phyloP scores from a whole-genome alignment of 371 early-diverging fungal species.

The Mucor irregularis region DNA sequence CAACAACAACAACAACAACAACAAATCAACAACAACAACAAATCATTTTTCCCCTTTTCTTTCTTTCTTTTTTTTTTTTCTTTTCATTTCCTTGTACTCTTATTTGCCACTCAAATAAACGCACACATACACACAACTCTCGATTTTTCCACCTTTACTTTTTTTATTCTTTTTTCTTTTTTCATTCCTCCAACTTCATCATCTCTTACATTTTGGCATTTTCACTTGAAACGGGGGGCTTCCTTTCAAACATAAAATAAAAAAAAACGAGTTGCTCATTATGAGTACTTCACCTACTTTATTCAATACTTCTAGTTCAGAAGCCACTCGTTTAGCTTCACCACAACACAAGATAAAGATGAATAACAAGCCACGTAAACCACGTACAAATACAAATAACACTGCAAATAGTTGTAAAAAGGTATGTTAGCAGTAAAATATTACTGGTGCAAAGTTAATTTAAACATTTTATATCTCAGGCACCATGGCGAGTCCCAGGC shows the following conservation, averaged over 20 bases:
- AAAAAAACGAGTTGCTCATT: constrained; percentile 6
- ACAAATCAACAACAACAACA: background rate
- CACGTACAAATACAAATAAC: background rate
- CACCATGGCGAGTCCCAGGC: constrained; percentile 51
- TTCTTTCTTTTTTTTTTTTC: too few species aligned
- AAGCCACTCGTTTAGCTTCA: constrained; percentile 19
- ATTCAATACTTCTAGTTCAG: constrained; percentile 26
- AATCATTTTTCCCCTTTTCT: background rate
- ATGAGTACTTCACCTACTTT: constrained; percentile 29
- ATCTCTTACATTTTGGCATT: constrained; percentile 1
- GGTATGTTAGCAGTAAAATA: constrained; percentile 2
- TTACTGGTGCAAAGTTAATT: background rate
- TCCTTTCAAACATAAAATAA: background rate
- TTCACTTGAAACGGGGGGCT: background rate
- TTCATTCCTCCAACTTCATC: background rate
- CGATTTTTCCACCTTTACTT: background rate
- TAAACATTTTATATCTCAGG: constrained; percentile 18
- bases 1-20: background rate
- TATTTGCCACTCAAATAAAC: too few species aligned
- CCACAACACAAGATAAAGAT: constrained; percentile 15
- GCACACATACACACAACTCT: constrained; percentile 6
- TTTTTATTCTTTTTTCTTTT: constrained; percentile 4
- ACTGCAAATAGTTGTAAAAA: constrained; percentile 6
- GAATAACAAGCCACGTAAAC: constrained; percentile 11
- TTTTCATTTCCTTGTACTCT: too few species aligned